A percentile compares a stretch with the other conserved stretches of the same genome.
These are phyloP conservation scores for Protostelium mycophagum DNA, from an alignment of 78 protist genomes.

Conservation along the genomic window DNA sequence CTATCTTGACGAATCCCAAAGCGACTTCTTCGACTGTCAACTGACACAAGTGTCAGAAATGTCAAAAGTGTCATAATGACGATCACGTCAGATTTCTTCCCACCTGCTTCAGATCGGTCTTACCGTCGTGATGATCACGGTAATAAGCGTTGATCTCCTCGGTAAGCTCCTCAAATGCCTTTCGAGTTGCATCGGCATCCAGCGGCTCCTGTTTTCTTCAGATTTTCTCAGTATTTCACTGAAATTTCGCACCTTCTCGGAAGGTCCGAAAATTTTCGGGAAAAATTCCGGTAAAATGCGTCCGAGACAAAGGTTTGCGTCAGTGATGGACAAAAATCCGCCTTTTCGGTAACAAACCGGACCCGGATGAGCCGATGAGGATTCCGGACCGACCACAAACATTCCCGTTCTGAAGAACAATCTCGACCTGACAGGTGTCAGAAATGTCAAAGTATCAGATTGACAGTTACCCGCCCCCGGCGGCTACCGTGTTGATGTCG, in stretches of 20 bases:
- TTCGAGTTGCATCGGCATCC: constrained; percentile 52
- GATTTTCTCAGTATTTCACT: background rate
- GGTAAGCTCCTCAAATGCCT: constrained; percentile 49
- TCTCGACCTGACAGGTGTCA: constrained; percentile 16
- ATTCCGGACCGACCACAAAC: constrained; percentile 90
- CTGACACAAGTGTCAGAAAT: constrained; percentile 30
- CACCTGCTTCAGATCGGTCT: background rate
- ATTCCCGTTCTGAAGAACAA: constrained; percentile 72
- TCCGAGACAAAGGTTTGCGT: constrained; percentile 90
- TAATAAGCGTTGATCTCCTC: constrained; percentile 24
- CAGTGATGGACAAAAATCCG: constrained; percentile 87
- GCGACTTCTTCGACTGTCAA: constrained; percentile 71
- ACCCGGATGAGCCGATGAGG: constrained; percentile 80
- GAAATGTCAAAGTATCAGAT: background rate
- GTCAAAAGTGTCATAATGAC: background rate
- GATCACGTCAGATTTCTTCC: background rate
- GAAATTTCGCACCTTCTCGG: constrained; percentile 19
- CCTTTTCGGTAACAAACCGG: constrained; percentile 94
- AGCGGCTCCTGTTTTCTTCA: constrained; percentile 53
- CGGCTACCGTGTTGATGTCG: constrained; percentile 93
- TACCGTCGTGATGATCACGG: background rate
- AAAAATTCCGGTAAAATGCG: constrained; percentile 77
- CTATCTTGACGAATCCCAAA: constrained; percentile 83
- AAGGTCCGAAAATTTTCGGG: constrained; percentile 88
- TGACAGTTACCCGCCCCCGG: constrained; percentile 87